These are phyloP conservation scores for Exophiala viscosa DNA, from an alignment of 2,329 filamentous ascomycete species.

Conservation along the genomic window DNA sequence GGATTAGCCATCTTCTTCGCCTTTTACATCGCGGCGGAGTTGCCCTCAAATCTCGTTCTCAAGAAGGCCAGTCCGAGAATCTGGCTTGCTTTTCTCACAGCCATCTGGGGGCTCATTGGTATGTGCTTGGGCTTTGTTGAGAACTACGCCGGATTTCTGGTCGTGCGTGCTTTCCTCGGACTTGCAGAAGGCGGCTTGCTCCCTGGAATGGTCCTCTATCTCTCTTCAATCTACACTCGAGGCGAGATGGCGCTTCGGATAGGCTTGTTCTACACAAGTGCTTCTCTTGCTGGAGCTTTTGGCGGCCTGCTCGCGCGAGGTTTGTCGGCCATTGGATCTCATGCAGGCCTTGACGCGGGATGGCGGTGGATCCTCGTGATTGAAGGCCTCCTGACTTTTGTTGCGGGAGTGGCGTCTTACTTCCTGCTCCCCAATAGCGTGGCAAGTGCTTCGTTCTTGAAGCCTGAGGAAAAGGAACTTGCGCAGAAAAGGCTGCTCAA, in stretches of 20 bases:
- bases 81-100: constrained; percentile 45
- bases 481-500: constrained; percentile 66
- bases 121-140: constrained; percentile 20
- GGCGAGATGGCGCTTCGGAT: constrained; percentile 73
- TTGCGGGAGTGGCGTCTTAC: constrained; percentile 28
- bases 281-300: constrained; percentile 77
- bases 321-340: constrained; percentile 72
- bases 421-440: constrained; percentile 77
- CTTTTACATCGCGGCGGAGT: constrained; percentile 45
- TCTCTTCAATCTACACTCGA: constrained; percentile 61
- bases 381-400: constrained; percentile 35
- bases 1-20: constrained; percentile 68
- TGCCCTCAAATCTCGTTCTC: constrained; percentile 44
- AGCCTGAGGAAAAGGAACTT: constrained; percentile 63
- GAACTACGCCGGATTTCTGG: constrained; percentile 45
- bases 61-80: constrained; percentile 48
- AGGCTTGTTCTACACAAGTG: constrained; percentile 79
- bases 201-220: constrained; percentile 42
- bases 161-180: constrained; percentile 47
- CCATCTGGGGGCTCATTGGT: constrained; percentile 15
- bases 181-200: constrained; percentile 41
- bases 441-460: constrained; percentile 68
- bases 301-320: constrained; percentile 79
- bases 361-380: constrained; percentile 25
- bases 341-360: constrained; percentile 46